These are phyloP conservation scores for Lyophyllum decastes DNA, from an alignment of 768 basidiomycete genomes.

Conservation along the genomic window DNA sequence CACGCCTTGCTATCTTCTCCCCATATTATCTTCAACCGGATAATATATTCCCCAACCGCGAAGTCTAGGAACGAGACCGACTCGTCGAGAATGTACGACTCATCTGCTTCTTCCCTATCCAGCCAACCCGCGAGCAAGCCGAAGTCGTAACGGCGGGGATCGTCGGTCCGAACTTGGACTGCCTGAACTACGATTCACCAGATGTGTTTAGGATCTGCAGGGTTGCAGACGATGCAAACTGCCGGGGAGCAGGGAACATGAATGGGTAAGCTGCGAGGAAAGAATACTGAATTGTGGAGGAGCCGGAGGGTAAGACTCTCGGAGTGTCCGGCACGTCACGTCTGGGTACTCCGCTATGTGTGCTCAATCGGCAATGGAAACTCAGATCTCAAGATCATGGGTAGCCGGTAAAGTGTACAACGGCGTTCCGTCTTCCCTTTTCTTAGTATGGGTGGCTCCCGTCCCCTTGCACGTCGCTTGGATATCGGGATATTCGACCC, in stretches of 20 bases:
- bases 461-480: conserved; percentile 9
- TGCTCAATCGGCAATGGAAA: conserved; percentile 38
- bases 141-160: conserved; percentile 22
- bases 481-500: conserved; percentile 40
- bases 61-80: conserved; percentile 36
- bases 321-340: conserved; percentile 34
- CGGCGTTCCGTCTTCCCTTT: neutral
- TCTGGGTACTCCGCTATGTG: conserved; percentile 50
- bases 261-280: conserved; percentile 2
- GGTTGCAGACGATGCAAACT: conserved; percentile 18
- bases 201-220: conserved; percentile 27
- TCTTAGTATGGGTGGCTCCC: neutral
- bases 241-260: conserved; percentile 8
- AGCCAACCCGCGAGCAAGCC: conserved; percentile 21
- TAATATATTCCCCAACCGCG: conserved; percentile 25
- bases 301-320: conserved; percentile 21
- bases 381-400: conserved; percentile 36
- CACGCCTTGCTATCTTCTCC: conserved; percentile 37
- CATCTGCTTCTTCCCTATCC: conserved; percentile 19
- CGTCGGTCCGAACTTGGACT: conserved; percentile 21
- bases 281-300: conserved; percentile 19
- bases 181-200: conserved; percentile 35
- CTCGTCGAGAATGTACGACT: conserved; percentile 33
- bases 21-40: conserved; percentile 27
- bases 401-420: conserved; percentile 44